Evolutionary conservation across 2,329 filamentous ascomycete species (phyloP).

Genomic region (Madurella mycetomatis): DNA sequence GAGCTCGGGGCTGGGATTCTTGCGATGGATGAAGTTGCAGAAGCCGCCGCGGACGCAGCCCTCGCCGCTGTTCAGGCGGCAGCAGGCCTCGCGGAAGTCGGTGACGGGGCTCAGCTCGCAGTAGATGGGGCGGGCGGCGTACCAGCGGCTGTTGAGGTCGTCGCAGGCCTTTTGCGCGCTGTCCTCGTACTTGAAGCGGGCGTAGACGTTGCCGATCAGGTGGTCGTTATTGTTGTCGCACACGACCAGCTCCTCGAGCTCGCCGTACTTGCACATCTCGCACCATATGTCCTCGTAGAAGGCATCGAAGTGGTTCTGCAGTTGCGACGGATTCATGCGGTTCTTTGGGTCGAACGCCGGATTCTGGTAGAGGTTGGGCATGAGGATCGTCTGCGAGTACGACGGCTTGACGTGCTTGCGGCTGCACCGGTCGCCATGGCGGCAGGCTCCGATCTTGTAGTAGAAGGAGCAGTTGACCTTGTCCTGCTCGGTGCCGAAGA

Average conservation of each 20-base stretch:
- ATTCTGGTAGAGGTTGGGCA: slow-evolving; percentile 99
- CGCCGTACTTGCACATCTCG: slow-evolving; percentile 98
- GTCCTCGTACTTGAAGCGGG: slow-evolving; percentile 99
- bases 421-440: slow-evolving; percentile 96
- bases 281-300: slow-evolving; percentile 99
- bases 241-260: slow-evolving; percentile 95
- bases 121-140: slow-evolving; percentile 94
- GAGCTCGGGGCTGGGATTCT: slow-evolving; percentile 85
- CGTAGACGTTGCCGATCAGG: slow-evolving; percentile 98
- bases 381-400: slow-evolving; percentile 94
- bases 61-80: slow-evolving; percentile 87
- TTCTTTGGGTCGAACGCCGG: slow-evolving; percentile 93
- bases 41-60: slow-evolving; percentile 94
- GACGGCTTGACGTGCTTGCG: slow-evolving; percentile 99
- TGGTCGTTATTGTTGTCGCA: slow-evolving; percentile 99
- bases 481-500: slow-evolving; percentile 99
- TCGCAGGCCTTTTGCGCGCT: slow-evolving; percentile 90
- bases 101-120: slow-evolving; percentile 96
- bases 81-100: slow-evolving; percentile 97
- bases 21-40: slow-evolving; percentile 99
- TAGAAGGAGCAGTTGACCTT: slow-evolving; percentile 99
- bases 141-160: slow-evolving; percentile 91
- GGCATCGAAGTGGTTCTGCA: slow-evolving; percentile 99
- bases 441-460: slow-evolving; percentile 99
- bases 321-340: slow-evolving; percentile 93